Conservation (phyloP, 768 basidiomycete genomes). For the Tylopilus plumbeoviolaceoides region DNA sequence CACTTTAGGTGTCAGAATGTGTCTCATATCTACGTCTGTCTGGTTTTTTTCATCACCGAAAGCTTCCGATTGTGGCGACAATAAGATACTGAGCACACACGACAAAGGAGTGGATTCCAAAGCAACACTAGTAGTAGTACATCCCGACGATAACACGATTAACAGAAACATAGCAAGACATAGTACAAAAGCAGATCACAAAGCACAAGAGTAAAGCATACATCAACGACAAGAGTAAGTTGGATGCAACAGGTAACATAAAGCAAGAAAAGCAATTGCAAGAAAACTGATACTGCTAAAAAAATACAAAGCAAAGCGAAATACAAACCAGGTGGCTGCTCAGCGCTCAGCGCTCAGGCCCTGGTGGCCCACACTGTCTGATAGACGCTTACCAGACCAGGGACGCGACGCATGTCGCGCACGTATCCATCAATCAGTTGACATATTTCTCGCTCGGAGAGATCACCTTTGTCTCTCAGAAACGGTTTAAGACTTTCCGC, state of each 20-base stretch:
- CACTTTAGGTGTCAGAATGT: no score
- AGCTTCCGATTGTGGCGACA: no score
- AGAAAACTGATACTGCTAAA: not conserved
- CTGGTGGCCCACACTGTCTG: constrained; percentile 47
- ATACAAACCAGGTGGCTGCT: not conserved
- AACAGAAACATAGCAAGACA: not conserved
- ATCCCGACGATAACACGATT: not conserved
- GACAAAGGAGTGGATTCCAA: not conserved
- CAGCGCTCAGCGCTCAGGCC: constrained; percentile 9
- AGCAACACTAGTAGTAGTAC: not conserved
- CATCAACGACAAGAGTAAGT: not conserved
- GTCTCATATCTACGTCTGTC: no score
- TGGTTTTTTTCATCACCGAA: no score
- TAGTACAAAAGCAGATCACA: not conserved
- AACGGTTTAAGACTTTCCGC: constrained; percentile 48
- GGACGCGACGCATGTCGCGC: constrained; percentile 42
- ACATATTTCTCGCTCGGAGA: constrained; percentile 34
- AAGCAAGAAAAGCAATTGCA: not conserved
- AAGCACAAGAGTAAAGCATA: not conserved
- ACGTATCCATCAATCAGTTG: constrained; percentile 39
- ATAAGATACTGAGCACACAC: not conserved
- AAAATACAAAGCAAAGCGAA: not conserved
- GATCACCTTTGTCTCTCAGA: constrained; percentile 38
- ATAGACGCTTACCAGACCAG: constrained; percentile 47
- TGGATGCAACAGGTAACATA: not conserved